A percentile compares a stretch with the other conserved stretches of the same genome.
Conservation (phyloP, 2,329 filamentous ascomycete species). For the Akanthomyces dipterigenus region DNA sequence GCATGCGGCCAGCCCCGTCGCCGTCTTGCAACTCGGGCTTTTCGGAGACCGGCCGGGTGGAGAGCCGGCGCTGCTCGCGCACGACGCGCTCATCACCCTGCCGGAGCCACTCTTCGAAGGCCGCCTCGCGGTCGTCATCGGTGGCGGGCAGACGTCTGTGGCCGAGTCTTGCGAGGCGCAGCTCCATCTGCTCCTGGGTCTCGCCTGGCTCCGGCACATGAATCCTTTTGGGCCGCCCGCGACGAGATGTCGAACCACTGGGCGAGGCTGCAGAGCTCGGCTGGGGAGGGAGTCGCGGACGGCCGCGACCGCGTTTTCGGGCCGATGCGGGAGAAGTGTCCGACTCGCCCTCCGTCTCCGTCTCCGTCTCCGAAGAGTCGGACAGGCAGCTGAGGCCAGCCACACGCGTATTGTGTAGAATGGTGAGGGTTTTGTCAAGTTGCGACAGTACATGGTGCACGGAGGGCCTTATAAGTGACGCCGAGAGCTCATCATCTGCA, state of each 20-base stretch:
- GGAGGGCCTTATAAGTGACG: constrained; percentile 57
- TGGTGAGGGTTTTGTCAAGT: constrained; percentile 62
- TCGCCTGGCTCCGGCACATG: constrained; percentile 36
- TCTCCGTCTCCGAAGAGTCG: constrained; percentile 26
- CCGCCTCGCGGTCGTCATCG: constrained; percentile 22
- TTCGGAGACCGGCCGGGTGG: constrained; percentile 12
- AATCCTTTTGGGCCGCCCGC: constrained; percentile 35
- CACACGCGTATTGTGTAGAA: constrained; percentile 61
- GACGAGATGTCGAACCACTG: constrained; percentile 15
- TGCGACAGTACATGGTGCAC: constrained; percentile 63
- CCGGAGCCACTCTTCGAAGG: constrained; percentile 29
- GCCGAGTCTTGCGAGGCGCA: constrained; percentile 41
- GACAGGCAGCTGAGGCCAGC: constrained; percentile 35
- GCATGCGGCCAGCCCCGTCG: constrained; percentile 11
- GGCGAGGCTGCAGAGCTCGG: background rate
- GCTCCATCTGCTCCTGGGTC: constrained; percentile 37
- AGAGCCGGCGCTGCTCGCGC: constrained; percentile 13
- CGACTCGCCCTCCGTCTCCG: constrained; percentile 30
- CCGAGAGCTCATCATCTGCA: constrained; percentile 64
- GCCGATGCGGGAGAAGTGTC: constrained; percentile 16
- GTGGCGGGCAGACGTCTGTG: constrained; percentile 23
- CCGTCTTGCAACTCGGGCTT: constrained; percentile 10
- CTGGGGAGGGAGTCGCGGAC: constrained; percentile 13
- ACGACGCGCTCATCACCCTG: constrained; percentile 23
- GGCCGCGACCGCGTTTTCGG: constrained; percentile 1